A percentile compares a stretch with the other conserved stretches of the same genome.
These are phyloP conservation scores for Jackrogersella multiformis DNA, from an alignment of 495 filamentous ascomycete species.

Conservation along the genomic window DNA sequence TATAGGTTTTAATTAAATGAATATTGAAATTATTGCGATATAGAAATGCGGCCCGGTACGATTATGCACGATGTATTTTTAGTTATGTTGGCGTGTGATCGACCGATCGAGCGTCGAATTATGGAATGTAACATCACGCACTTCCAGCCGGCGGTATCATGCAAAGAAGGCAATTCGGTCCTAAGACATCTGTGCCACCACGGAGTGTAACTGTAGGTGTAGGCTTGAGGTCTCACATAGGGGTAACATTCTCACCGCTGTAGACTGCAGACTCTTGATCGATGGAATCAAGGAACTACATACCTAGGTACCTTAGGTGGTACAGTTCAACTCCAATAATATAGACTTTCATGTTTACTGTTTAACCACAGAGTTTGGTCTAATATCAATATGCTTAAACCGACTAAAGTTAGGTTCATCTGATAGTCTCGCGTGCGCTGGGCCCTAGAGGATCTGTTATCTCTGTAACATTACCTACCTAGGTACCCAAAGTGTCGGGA, in stretches of 20 bases:
- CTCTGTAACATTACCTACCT: conserved; percentile 39
- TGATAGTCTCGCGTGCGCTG: not conserved
- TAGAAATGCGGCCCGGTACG: not conserved
- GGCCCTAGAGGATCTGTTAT: conserved; percentile 6
- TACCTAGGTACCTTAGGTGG: too few relatives aligned
- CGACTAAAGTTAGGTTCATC: not conserved
- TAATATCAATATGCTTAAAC: not conserved
- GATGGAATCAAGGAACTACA: not conserved
- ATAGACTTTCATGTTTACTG: not conserved
- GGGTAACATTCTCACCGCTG: conserved; percentile 1
- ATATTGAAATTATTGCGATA: not conserved
- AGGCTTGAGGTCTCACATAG: not conserved
- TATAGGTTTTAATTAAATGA: not conserved
- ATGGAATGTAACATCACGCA: conserved; percentile 25
- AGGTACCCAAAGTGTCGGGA: conserved; percentile 20
- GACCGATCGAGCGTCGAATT: conserved; percentile 10
- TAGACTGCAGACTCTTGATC: too few relatives aligned
- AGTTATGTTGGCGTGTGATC: conserved; percentile 3
- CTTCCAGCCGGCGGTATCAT: not conserved
- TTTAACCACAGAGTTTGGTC: not conserved
- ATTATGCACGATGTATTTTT: conserved; percentile 10
- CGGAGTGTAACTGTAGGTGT: not conserved
- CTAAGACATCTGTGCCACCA: not conserved
- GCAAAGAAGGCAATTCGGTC: conserved; percentile 5
- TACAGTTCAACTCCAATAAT: not conserved